phyloP scores from a whole-genome alignment of 2,329 filamentous ascomycete genomes.

The Trichoderma sp. region DNA sequence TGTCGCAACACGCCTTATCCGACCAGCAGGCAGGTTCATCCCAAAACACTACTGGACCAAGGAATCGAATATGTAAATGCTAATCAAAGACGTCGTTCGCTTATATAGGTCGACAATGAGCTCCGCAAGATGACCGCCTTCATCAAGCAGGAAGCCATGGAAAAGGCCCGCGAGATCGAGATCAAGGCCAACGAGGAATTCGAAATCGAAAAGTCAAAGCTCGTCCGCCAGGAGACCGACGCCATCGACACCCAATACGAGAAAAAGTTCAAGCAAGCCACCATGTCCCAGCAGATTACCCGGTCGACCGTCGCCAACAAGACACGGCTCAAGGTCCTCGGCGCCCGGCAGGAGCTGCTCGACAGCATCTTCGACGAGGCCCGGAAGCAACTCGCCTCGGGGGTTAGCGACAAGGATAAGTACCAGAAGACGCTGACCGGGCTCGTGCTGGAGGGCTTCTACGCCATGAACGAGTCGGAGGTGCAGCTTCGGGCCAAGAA shows the following conservation, averaged over 20 bases:
- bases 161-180: constrained; percentile 96
- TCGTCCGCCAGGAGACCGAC: constrained; percentile 92
- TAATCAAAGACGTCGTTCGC: not conserved
- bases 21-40: constrained; percentile 79
- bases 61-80: constrained; percentile 21
- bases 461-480: constrained; percentile 80
- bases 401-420: constrained; percentile 68
- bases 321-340: constrained; percentile 85
- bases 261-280: constrained; percentile 98
- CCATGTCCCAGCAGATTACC: constrained; percentile 98
- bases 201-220: constrained; percentile 97
- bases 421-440: constrained; percentile 78
- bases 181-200: constrained; percentile 99
- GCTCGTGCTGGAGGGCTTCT: constrained; percentile 85
- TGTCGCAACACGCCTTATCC: constrained; percentile 96
- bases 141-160: constrained; percentile 96
- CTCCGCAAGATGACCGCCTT: constrained; percentile 99
- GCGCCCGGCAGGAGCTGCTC: constrained; percentile 84
- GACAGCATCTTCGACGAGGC: constrained; percentile 86
- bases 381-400: constrained; percentile 66
- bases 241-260: constrained; percentile 91
- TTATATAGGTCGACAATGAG: constrained; percentile 83
- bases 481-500: constrained; percentile 74
- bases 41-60: not conserved
- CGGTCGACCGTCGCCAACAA: constrained; percentile 96